Conservation (phyloP, 257 asterid species). For the Plectranthus barbatus region DNA sequence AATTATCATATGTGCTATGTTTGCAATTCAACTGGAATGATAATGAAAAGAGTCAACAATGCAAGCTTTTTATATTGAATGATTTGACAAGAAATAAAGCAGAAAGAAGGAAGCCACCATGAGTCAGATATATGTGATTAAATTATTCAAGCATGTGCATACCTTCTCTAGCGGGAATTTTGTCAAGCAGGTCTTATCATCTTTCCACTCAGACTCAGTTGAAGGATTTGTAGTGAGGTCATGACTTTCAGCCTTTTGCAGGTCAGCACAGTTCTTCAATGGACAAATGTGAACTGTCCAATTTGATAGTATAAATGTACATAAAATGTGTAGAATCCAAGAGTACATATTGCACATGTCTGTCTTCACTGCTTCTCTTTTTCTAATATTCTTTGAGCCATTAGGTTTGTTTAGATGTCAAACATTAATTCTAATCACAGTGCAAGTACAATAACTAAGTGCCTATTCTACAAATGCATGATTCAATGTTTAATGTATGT, state of each 20-base stretch:
- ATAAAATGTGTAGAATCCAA: conserved; percentile 8
- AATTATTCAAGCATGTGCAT: neutral
- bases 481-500: neutral
- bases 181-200: conserved; percentile 19
- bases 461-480: neutral
- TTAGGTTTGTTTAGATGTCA: neutral
- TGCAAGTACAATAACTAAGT: neutral
- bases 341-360: neutral
- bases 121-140: neutral
- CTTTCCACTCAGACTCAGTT: conserved; percentile 23
- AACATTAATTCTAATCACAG: neutral
- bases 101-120: conserved; percentile 11
- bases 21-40: neutral
- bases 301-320: conserved; percentile 7
- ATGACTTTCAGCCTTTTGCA: conserved; percentile 26
- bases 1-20: neutral
- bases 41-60: neutral
- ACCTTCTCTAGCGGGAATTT: conserved; percentile 51
- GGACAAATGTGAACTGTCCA: conserved; percentile 34
- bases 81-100: conserved; percentile 4
- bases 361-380: neutral
- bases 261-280: conserved; percentile 24
- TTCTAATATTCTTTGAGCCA: neutral
- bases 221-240: conserved; percentile 18
- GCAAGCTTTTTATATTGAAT: neutral